Evolutionary conservation across 768 basidiomycete species (phyloP).

Genomic region (Pulveroboletus sp.): DNA sequence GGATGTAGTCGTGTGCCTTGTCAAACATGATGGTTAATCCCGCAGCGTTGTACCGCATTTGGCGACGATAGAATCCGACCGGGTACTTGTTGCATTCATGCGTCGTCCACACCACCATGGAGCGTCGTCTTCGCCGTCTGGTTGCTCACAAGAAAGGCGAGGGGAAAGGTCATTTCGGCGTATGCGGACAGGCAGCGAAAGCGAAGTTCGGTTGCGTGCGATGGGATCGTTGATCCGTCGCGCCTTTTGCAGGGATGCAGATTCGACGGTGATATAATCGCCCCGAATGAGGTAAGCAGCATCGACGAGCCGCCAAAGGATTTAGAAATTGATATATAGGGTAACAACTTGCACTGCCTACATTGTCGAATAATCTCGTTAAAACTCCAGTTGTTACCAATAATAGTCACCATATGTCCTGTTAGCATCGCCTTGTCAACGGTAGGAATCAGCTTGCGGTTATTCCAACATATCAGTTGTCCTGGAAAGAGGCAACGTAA

Average conservation of each 20-base stretch:
- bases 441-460: not conserved
- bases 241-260: conserved; percentile 15
- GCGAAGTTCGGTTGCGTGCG: conserved; percentile 22
- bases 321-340: not conserved
- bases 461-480: not conserved
- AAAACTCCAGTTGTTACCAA: conserved; percentile 24
- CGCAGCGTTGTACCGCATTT: conserved; percentile 7
- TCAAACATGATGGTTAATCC: conserved; percentile 2
- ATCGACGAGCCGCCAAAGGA: conserved; percentile 8
- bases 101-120: conserved; percentile 10
- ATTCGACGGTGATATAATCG: conserved; percentile 18
- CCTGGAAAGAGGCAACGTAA: not conserved
- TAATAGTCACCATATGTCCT: conserved; percentile 25
- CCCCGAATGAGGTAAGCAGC: conserved; percentile 17
- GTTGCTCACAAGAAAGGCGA: conserved; percentile 25
- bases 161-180: conserved; percentile 21
- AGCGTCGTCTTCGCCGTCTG: conserved; percentile 19
- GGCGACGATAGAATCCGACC: conserved; percentile 16
- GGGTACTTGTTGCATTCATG: conserved; percentile 20
- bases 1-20: not conserved
- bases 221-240: conserved; percentile 25
- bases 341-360: not conserved
- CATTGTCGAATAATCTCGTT: conserved; percentile 26
- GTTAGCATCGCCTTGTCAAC: conserved; percentile 21
- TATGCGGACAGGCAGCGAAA: conserved; percentile 20